A percentile compares a stretch with the other conserved stretches of the same genome.
These are phyloP conservation scores for Quercus ilex DNA, from an alignment of 306 rosid species.

Conservation along the genomic window DNA sequence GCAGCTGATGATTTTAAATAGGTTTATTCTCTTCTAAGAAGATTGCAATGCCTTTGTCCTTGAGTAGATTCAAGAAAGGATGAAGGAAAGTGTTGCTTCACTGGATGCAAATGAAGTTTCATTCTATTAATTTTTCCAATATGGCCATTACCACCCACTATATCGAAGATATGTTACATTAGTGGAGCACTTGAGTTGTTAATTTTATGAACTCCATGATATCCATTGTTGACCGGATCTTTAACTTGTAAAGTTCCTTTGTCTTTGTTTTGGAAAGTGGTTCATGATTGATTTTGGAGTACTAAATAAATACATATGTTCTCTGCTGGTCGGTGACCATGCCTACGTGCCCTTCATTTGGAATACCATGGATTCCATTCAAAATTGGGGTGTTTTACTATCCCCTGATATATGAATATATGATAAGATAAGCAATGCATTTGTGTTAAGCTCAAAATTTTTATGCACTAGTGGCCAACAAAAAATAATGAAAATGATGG, in stretches of 20 bases:
- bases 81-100: neutral
- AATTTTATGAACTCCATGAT: neutral
- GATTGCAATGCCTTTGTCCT: neutral
- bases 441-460: neutral
- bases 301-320: neutral
- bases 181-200: neutral
- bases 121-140: neutral
- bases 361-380: constrained; percentile 21
- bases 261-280: constrained; percentile 6
- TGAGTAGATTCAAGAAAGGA: neutral
- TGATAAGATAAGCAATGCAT: constrained; percentile 1
- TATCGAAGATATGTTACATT: neutral
- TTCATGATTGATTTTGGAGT: constrained; percentile 7
- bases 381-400: neutral
- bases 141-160: constrained; percentile 13
- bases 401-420: neutral
- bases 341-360: neutral
- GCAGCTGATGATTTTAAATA: no score
- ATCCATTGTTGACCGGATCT: constrained; percentile 9
- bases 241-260: constrained; percentile 17
- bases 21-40: neutral
- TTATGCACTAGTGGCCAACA: constrained; percentile 19
- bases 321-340: neutral
- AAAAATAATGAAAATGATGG: constrained; percentile 17
- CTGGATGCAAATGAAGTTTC: neutral